Conservation (phyloP, 1,139 yeast species). For the Pichia norvegensis region DNA sequence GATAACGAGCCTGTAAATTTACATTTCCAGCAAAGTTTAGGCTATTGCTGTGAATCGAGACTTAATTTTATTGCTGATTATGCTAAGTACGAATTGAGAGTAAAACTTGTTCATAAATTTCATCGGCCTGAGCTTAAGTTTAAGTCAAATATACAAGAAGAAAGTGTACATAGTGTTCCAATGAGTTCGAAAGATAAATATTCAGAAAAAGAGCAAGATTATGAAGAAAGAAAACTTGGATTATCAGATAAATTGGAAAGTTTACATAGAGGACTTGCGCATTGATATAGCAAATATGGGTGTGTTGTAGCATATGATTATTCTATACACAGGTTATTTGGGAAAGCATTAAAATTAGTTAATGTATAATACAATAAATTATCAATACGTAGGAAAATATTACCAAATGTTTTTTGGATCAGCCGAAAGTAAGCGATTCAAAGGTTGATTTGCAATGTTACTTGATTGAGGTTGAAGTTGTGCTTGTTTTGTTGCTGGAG, state of each 20-base stretch:
- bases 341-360: not conserved
- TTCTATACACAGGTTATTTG: not conserved
- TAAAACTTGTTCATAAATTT: slow-evolving; percentile 6
- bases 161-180: not conserved
- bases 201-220: not conserved
- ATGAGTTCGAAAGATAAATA: not conserved
- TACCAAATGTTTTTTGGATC: not conserved
- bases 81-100: slow-evolving; percentile 1
- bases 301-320: too few species aligned
- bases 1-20: slow-evolving; percentile 6
- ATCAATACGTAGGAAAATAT: not conserved
- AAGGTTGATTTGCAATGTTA: not conserved
- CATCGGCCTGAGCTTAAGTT: slow-evolving; percentile 6
- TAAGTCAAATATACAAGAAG: not conserved
- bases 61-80: slow-evolving; percentile 11
- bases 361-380: too few species aligned
- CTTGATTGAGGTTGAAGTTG: slow-evolving; percentile 3
- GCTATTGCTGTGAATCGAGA: slow-evolving; percentile 7
- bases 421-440: not conserved
- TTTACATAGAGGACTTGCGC: not conserved
- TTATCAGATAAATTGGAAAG: not conserved
- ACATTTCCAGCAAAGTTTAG: not conserved
- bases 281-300: not conserved
- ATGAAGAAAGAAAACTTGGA: not conserved
- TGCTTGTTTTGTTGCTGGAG: not conserved